phyloP scores from a whole-genome alignment of 2,329 filamentous ascomycete genomes.

The Grosmannia clavigera region DNA sequence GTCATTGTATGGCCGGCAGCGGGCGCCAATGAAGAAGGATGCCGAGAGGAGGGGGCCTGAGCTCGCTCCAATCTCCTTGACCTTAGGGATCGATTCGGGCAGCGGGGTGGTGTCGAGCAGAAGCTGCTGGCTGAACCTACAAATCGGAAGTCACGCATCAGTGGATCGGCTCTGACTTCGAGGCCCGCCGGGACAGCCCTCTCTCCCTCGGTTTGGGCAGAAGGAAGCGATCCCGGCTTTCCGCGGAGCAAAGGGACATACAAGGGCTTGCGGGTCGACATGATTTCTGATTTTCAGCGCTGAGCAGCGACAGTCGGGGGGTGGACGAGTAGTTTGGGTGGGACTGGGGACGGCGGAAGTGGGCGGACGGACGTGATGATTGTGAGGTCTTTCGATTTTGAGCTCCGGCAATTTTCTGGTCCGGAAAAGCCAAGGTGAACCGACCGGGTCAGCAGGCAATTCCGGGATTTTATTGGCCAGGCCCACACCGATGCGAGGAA shows the following conservation, averaged over 20 bases:
- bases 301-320: conserved; percentile 19
- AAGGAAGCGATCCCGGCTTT: neutral
- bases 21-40: conserved; percentile 91
- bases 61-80: conserved; percentile 84
- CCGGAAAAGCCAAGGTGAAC: conserved; percentile 6
- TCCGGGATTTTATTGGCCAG: conserved; percentile 12
- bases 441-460: conserved; percentile 13
- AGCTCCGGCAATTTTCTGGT: conserved; percentile 7
- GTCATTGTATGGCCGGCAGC: conserved; percentile 93
- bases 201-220: neutral
- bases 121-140: conserved; percentile 85
- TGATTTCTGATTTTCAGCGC: conserved; percentile 18
- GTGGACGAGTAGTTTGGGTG: conserved; percentile 14
- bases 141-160: neutral
- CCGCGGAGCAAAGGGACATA: conserved; percentile 21
- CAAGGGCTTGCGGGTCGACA: conserved; percentile 49
- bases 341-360: conserved; percentile 4
- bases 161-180: neutral
- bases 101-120: conserved; percentile 95
- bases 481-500: neutral
- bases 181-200: neutral
- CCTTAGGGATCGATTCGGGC: conserved; percentile 79
- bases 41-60: conserved; percentile 88
- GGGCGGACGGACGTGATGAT: neutral
- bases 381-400: conserved; percentile 3